Conservation (phyloP, 208 protist species). For the Balamuthia mandrillaris region DNA sequence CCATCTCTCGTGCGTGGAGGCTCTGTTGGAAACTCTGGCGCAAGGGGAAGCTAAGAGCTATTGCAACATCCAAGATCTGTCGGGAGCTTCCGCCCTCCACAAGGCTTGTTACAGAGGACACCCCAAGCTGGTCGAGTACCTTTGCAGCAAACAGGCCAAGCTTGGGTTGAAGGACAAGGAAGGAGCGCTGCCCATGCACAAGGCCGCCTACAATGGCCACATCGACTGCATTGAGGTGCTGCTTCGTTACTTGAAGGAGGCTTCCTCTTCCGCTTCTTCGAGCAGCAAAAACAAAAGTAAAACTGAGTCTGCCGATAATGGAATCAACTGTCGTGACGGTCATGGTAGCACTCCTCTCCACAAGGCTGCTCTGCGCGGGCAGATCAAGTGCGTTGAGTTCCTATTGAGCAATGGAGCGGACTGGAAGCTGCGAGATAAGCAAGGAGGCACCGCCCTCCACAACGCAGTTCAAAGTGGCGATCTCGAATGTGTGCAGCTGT, state of each 20-base stretch:
- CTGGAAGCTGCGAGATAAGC: background rate
- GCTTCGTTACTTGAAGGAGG: background rate
- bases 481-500: background rate
- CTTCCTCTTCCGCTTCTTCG: background rate
- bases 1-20: background rate
- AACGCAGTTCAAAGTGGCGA: background rate
- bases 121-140: conserved; percentile 8
- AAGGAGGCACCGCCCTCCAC: background rate
- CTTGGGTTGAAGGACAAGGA: conserved; percentile 42
- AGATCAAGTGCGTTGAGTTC: background rate
- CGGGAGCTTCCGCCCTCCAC: conserved; percentile 12
- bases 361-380: background rate
- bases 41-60: background rate
- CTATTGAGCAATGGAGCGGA: background rate
- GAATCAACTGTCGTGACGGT: background rate
- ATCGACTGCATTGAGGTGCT: conserved; percentile 14
- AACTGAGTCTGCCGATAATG: background rate
- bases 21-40: background rate
- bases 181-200: conserved; percentile 43
- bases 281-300: background rate
- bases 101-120: conserved; percentile 39
- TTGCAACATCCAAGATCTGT: conserved; percentile 10
- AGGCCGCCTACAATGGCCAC: conserved; percentile 55
- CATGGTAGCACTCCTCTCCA: conserved; percentile 3
- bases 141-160: conserved; percentile 40